phyloP scores from a whole-genome alignment of 192 early-diverging fungal genomes.

The Entomortierella parvispora region DNA sequence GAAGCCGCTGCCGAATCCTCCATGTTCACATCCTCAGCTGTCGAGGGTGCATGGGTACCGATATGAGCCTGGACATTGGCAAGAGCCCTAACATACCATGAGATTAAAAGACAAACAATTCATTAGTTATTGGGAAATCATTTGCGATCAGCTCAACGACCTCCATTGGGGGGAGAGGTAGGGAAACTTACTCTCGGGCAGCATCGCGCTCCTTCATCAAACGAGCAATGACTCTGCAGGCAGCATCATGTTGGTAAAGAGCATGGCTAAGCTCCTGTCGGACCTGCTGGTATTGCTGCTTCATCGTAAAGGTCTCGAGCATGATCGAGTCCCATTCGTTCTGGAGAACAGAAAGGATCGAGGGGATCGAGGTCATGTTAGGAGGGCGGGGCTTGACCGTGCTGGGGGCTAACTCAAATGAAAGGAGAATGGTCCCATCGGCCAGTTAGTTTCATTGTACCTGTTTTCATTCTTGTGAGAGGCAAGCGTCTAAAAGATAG shows the following conservation, averaged over 20 bases:
- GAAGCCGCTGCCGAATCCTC: constrained; percentile 66
- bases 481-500: neutral
- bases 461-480: neutral
- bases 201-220: constrained; percentile 91
- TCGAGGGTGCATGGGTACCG: constrained; percentile 53
- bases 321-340: constrained; percentile 98
- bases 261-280: constrained; percentile 94
- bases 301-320: constrained; percentile 93
- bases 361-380: constrained; percentile 90
- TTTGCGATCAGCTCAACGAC: neutral
- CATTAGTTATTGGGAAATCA: neutral
- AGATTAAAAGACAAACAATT: neutral
- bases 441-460: neutral
- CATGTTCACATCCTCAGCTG: constrained; percentile 35
- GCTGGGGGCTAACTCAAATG: constrained; percentile 56
- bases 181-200: constrained; percentile 72
- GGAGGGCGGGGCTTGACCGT: constrained; percentile 89
- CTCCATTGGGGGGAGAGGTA: neutral
- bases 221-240: constrained; percentile 93
- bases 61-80: constrained; percentile 70
- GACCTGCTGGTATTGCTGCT: constrained; percentile 90
- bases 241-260: constrained; percentile 96
- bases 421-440: neutral
- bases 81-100: constrained; percentile 66
- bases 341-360: constrained; percentile 87